Percentiles rank a stretch among this genome's conserved stretches.
phyloP scores from a whole-genome alignment of 768 basidiomycete species.

The Calocybe cyanea region DNA sequence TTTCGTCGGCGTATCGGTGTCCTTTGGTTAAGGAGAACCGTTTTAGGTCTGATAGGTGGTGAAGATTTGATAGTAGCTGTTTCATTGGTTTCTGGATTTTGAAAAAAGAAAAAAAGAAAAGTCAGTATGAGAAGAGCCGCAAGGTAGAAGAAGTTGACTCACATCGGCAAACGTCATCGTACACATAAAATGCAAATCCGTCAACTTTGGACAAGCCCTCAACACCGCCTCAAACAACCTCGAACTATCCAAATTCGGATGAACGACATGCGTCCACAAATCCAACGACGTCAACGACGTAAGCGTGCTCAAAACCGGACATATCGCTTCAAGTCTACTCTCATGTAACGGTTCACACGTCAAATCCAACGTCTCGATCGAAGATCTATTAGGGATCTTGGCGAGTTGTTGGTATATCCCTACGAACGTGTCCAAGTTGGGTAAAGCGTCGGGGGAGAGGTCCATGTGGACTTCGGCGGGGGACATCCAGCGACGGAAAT shows the following conservation, averaged over 20 bases:
- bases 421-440: constrained; percentile 37
- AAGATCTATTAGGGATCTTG: constrained; percentile 29
- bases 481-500: constrained; percentile 47
- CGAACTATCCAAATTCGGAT: constrained; percentile 28
- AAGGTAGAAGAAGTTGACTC: constrained; percentile 14
- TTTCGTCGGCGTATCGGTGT: constrained; percentile 41
- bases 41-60: constrained; percentile 35
- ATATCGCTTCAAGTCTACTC: constrained; percentile 27
- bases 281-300: constrained; percentile 38
- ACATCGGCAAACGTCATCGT: constrained; percentile 42
- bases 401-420: constrained; percentile 47
- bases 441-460: constrained; percentile 26
- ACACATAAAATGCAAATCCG: constrained; percentile 50
- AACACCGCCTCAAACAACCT: constrained; percentile 33
- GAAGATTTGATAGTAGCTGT: constrained; percentile 34
- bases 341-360: constrained; percentile 48
- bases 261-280: constrained; percentile 43
- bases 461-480: constrained; percentile 34
- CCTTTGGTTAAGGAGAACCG: constrained; percentile 48
- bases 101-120: not conserved
- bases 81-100: constrained; percentile 37
- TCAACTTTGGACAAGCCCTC: constrained; percentile 32
- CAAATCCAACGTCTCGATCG: constrained; percentile 40
- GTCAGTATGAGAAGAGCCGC: too few relatives aligned
- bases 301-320: constrained; percentile 30